Conservation (phyloP, 495 filamentous ascomycete species). For the Extremus antarcticus region DNA sequence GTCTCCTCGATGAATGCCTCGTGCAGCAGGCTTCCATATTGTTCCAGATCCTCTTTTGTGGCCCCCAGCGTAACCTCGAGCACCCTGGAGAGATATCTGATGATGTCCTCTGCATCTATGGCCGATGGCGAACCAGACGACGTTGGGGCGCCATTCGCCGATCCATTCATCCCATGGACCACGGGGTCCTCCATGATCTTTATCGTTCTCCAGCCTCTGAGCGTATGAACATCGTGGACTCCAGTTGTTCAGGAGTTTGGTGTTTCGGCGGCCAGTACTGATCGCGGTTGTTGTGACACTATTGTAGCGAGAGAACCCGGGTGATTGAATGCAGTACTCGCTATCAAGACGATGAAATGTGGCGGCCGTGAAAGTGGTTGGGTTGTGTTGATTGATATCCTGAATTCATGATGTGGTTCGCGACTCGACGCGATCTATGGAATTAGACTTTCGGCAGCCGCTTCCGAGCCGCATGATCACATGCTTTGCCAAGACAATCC, state of each 20-base stretch:
- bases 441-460: no score
- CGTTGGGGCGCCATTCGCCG: conserved; percentile 25
- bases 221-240: not conserved
- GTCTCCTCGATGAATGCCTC: conserved; percentile 60
- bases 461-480: no score
- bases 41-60: conserved; percentile 64
- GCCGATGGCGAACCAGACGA: conserved; percentile 31
- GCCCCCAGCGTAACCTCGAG: conserved; percentile 80
- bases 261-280: not conserved
- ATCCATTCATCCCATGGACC: conserved; percentile 25
- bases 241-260: not conserved
- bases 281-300: no score
- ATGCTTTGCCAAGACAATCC: no score
- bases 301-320: no score
- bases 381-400: no score
- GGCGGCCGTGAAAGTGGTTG: no score
- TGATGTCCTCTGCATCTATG: conserved; percentile 50
- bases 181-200: conserved; percentile 32
- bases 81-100: conserved; percentile 70
- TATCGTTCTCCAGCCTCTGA: not conserved
- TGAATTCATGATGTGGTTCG: no score
- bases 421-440: no score
- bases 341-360: no score
- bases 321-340: no score
- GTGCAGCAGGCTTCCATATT: conserved; percentile 71